These are phyloP conservation scores for Cytospora piceae DNA, from an alignment of 2,329 filamentous ascomycete genomes.

Conservation along the genomic window DNA sequence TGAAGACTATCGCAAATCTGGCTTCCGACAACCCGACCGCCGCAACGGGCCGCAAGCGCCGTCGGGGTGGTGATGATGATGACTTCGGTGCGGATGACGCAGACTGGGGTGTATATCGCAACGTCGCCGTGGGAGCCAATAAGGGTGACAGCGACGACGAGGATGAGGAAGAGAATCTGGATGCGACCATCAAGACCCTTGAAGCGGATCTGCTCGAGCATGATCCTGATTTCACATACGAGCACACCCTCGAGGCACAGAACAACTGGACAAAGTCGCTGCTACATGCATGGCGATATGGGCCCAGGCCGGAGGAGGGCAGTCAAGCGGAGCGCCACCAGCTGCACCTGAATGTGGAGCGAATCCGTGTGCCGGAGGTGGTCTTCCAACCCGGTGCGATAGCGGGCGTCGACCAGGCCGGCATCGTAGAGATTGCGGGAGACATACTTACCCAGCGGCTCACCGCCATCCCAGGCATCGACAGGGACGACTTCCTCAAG, in stretches of 20 bases:
- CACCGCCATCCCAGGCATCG: slow-evolving; percentile 48
- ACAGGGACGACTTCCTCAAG: slow-evolving; percentile 71
- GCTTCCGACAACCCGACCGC: slow-evolving; percentile 80
- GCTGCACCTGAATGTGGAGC: slow-evolving; percentile 93
- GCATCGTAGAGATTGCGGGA: slow-evolving; percentile 87
- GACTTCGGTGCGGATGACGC: slow-evolving; percentile 97
- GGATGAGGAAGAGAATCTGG: slow-evolving; percentile 88
- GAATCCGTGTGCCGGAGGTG: slow-evolving; percentile 91
- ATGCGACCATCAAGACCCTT: slow-evolving; percentile 71
- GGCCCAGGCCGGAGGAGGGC: slow-evolving; percentile 80
- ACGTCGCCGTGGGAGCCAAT: slow-evolving; percentile 80
- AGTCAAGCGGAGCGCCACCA: slow-evolving; percentile 82
- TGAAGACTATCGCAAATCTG: slow-evolving; percentile 97
- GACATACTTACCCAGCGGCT: slow-evolving; percentile 88
- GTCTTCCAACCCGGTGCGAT: slow-evolving; percentile 86
- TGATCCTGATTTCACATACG: slow-evolving; percentile 87
- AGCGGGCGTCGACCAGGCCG: slow-evolving; percentile 90
- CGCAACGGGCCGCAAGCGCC: slow-evolving; percentile 68
- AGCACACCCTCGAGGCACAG: slow-evolving; percentile 89
- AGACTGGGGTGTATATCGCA: slow-evolving; percentile 96
- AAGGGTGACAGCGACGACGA: slow-evolving; percentile 78
- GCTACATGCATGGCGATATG: slow-evolving; percentile 86
- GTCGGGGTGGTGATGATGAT: slow-evolving; percentile 89
- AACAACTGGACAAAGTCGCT: slow-evolving; percentile 93
- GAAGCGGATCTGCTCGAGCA: slow-evolving; percentile 85